Conservation (phyloP, 768 basidiomycete genomes). For the Gymnopilus junonius region DNA sequence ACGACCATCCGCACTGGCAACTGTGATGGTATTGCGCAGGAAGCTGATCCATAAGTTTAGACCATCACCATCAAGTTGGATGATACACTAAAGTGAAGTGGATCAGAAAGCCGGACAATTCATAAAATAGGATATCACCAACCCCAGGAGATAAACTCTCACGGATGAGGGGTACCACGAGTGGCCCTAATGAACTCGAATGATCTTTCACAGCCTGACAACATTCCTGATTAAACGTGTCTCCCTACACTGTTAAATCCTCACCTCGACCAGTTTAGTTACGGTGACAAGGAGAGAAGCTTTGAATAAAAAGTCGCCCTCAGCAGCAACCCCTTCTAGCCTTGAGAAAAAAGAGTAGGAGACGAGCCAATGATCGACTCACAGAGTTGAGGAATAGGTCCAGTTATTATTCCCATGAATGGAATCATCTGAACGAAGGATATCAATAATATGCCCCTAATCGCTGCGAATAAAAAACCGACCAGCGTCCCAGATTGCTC, state of each 20-base stretch:
- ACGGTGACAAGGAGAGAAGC: constrained; percentile 70
- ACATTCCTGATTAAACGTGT: constrained; percentile 6
- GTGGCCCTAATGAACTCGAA: constrained; percentile 54
- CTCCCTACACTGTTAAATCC: neutral
- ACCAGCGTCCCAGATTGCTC: constrained; percentile 53
- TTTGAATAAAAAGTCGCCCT: constrained; percentile 75
- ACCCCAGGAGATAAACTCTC: constrained; percentile 67
- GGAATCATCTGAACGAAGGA: constrained; percentile 61
- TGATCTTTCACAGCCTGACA: constrained; percentile 67
- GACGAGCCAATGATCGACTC: constrained; percentile 23
- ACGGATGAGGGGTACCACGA: constrained; percentile 67
- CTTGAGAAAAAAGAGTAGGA: neutral
- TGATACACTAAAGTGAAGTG: constrained; percentile 49
- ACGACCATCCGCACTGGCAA: constrained; percentile 50
- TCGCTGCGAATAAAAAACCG: constrained; percentile 9
- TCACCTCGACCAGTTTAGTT: constrained; percentile 70
- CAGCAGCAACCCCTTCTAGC: constrained; percentile 64
- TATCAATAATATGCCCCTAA: neutral
- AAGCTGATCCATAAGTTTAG: constrained; percentile 76
- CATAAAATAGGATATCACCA: constrained; percentile 10
- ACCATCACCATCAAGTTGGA: constrained; percentile 79
- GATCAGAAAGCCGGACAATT: neutral
- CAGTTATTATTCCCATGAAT: constrained; percentile 60
- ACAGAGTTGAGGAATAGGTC: constrained; percentile 77
- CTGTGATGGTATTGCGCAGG: constrained; percentile 62